Evolutionary conservation across 441 rosid genomes (phyloP).

Genomic region (Euphorbia celastroides): DNA sequence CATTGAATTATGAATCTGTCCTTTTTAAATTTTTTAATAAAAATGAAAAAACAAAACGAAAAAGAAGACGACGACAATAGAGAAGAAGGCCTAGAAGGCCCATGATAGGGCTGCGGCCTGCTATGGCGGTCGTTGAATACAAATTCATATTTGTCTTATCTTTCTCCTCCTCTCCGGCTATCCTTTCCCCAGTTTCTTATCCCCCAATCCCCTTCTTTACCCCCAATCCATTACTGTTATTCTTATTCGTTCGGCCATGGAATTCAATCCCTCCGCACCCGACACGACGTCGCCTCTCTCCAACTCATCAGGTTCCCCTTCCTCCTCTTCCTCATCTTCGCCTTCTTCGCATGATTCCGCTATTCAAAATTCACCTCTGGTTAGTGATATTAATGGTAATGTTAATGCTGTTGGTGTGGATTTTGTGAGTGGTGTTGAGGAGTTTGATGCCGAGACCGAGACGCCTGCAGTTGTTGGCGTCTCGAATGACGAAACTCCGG

Average conservation of each 20-base stretch:
- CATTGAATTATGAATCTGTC: too few species aligned
- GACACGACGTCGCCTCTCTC: slow-evolving; percentile 27
- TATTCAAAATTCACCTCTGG: slow-evolving; percentile 19
- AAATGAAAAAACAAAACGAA: too few species aligned
- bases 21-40: too few species aligned
- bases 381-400: slow-evolving; percentile 12
- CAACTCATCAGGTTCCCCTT: slow-evolving; percentile 38
- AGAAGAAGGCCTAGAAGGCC: too few species aligned
- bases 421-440: slow-evolving; percentile 42
- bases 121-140: too few species aligned
- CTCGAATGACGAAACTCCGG: slow-evolving; percentile 5
- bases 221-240: neutral
- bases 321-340: slow-evolving; percentile 9
- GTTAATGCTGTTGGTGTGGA: slow-evolving; percentile 27
- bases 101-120: too few species aligned
- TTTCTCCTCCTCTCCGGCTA: too few species aligned
- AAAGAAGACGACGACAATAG: too few species aligned
- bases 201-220: slow-evolving; percentile 9
- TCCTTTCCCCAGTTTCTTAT: slow-evolving; percentile 1
- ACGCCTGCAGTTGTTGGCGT: slow-evolving; percentile 11
- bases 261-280: slow-evolving; percentile 29
- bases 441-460: slow-evolving; percentile 34
- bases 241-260: slow-evolving; percentile 28
- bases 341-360: slow-evolving; percentile 14
- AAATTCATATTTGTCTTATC: too few species aligned